phyloP scores from a whole-genome alignment of 1,284 basidiomycete genomes.

The Xerocomus nothofagi region DNA sequence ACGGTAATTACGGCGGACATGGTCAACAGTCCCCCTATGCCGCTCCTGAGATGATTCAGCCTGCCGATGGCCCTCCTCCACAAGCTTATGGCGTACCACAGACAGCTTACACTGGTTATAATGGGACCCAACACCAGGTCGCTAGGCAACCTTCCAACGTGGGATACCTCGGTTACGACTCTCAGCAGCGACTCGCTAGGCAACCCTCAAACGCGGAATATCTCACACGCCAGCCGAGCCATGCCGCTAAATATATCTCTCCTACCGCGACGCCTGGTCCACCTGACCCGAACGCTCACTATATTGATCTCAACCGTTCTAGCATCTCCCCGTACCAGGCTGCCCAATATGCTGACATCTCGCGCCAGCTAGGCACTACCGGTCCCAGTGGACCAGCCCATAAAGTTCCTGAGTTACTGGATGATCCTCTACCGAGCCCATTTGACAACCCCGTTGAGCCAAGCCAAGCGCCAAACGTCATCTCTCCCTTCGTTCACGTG shows the following conservation, averaged over 20 bases:
- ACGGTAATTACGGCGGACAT: conserved; percentile 37
- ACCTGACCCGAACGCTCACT: conserved; percentile 40
- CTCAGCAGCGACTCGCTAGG: conserved; percentile 27
- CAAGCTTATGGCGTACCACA: conserved; percentile 19
- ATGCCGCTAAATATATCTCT: conserved; percentile 20
- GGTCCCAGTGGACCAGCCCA: conserved; percentile 39
- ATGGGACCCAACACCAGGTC: conserved; percentile 28
- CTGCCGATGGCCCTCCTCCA: conserved; percentile 10
- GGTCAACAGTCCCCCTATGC: conserved; percentile 38
- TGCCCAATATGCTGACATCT: conserved; percentile 69
- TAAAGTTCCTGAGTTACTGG: conserved; percentile 16
- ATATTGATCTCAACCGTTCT: conserved; percentile 61
- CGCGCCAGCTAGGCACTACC: conserved; percentile 49
- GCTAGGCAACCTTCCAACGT: conserved; percentile 22
- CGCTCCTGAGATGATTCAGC: conserved; percentile 20
- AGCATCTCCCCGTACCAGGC: conserved; percentile 74
- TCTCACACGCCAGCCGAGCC: conserved; percentile 24
- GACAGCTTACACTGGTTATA: conserved; percentile 23
- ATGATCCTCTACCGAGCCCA: conserved; percentile 31
- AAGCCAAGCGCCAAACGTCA: not conserved
- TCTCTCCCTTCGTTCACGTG: conserved; percentile 18
- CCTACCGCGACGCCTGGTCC: conserved; percentile 4
- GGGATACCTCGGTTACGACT: conserved; percentile 20
- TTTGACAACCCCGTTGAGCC: conserved; percentile 28
- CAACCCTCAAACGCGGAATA: conserved; percentile 31